These are phyloP conservation scores for Funneliformis caledonium DNA, from an alignment of 371 early-diverging fungal species.

Conservation along the genomic window DNA sequence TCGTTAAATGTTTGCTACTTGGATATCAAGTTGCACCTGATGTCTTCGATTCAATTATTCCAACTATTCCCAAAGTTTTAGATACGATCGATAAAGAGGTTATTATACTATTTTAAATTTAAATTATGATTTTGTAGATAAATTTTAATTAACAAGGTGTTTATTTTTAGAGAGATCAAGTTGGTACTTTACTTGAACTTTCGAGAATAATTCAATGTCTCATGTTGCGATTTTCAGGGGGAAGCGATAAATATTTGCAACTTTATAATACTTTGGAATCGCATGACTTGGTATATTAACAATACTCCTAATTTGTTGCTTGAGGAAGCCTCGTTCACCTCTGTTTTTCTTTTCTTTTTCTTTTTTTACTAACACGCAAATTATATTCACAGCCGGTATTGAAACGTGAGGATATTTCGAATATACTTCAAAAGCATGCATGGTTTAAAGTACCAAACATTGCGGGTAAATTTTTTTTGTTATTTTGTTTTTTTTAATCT, in stretches of 20 bases:
- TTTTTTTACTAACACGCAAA: not conserved
- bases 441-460: not conserved
- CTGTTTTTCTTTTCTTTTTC: too few relatives aligned
- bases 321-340: not conserved
- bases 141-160: not conserved
- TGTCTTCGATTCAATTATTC: conserved; percentile 51
- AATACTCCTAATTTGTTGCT: not conserved
- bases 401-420: not conserved
- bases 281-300: not conserved
- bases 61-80: conserved; percentile 34
- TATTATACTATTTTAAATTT: not conserved
- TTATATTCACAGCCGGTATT: not conserved
- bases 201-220: conserved; percentile 36
- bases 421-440: not conserved
- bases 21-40: conserved; percentile 46
- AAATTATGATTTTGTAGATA: not conserved
- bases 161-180: conserved; percentile 5
- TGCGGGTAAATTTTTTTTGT: not conserved
- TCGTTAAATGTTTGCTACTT: conserved; percentile 43
- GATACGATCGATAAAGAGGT: conserved; percentile 13
- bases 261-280: conserved; percentile 3
- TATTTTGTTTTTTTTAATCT: not conserved
- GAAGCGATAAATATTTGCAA: not conserved
- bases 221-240: conserved; percentile 16
- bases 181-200: not conserved